Conservation (phyloP, 2,329 filamentous ascomycete species). For the Diplocarpon mali region DNA sequence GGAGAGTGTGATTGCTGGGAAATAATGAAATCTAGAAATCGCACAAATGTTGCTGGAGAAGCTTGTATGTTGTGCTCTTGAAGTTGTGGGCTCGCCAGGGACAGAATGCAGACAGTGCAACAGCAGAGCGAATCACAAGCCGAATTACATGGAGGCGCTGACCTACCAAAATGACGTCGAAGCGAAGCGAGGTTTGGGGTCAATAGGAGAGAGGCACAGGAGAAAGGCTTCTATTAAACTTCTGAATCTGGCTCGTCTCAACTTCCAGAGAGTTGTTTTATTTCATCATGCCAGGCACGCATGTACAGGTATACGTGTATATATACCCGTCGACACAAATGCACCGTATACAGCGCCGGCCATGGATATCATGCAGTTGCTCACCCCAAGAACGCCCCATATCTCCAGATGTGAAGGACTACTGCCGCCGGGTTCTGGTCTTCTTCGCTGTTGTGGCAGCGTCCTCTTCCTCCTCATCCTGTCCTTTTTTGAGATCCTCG, state of each 20-base stretch:
- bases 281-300: not conserved
- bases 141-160: too few relatives aligned
- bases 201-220: too few relatives aligned
- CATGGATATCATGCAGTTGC: conserved; percentile 4
- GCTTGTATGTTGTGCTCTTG: too few relatives aligned
- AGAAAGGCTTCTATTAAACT: not conserved
- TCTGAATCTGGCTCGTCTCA: not conserved
- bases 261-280: not conserved
- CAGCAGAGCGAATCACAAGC: conserved; percentile 13
- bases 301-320: not conserved
- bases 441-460: conserved; percentile 37
- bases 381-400: not conserved
- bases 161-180: too few relatives aligned
- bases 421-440: conserved; percentile 33
- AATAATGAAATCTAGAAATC: too few relatives aligned
- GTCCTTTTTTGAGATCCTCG: conserved; percentile 68
- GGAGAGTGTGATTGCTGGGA: too few relatives aligned
- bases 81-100: too few relatives aligned
- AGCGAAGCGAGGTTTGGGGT: not conserved
- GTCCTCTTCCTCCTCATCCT: conserved; percentile 75
- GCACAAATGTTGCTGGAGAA: too few relatives aligned
- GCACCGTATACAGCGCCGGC: not conserved
- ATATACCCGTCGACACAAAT: not conserved
- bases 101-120: too few relatives aligned
- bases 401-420: not conserved